Evolutionary conservation across 106 monocot species (phyloP).

Genomic region (Dendrobium officinale): DNA sequence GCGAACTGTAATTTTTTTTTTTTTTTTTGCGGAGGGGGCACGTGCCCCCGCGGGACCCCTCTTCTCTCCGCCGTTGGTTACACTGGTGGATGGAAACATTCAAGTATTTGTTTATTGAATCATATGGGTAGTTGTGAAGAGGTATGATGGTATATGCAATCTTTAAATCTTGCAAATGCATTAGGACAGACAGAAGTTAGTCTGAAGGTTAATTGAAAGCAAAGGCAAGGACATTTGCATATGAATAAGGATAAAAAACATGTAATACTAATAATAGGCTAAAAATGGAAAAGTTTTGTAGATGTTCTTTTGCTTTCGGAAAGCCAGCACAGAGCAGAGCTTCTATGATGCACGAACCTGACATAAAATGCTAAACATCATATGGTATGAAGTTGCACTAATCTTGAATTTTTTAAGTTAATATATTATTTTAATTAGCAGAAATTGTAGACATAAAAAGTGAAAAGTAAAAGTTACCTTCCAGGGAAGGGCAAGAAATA

Average conservation of each 20-base stretch:
- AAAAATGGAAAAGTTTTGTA: too few species aligned
- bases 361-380: too few species aligned
- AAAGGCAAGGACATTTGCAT: background rate
- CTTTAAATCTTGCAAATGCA: background rate
- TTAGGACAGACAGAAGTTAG: background rate
- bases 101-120: background rate
- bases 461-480: background rate
- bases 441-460: too few species aligned
- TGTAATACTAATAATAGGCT: background rate
- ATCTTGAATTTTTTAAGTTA: too few species aligned
- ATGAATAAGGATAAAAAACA: background rate
- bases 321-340: too few species aligned
- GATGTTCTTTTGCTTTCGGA: too few species aligned
- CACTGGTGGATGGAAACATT: background rate
- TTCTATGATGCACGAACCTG: too few species aligned
- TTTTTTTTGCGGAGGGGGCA: too few species aligned
- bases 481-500: background rate
- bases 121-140: background rate
- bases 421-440: too few species aligned
- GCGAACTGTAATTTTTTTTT: too few species aligned
- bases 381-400: too few species aligned
- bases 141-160: background rate
- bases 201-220: background rate
- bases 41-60: too few species aligned
- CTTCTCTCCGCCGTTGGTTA: background rate